These are phyloP conservation scores for Starmerella apicola DNA, from an alignment of 805 yeast genomes.

Conservation along the genomic window DNA sequence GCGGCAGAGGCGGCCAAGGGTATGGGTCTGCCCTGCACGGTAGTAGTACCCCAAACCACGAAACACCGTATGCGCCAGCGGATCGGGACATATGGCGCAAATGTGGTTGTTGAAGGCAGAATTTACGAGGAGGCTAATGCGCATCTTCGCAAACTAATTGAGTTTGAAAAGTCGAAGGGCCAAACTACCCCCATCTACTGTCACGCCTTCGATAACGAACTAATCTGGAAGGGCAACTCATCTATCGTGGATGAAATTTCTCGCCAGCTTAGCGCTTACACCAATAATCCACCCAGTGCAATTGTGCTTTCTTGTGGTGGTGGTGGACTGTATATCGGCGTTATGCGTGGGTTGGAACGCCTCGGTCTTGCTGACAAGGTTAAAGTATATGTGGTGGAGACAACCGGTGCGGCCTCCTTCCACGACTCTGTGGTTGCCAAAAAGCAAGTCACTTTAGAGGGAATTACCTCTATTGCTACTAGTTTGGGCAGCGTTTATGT, in stretches of 20 bases:
- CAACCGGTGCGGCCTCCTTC: slow-evolving; percentile 31
- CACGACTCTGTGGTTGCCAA: slow-evolving; percentile 38
- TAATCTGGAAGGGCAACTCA: slow-evolving; percentile 91
- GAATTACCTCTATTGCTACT: slow-evolving; percentile 44
- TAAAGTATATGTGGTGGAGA: slow-evolving; percentile 42
- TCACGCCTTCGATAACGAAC: slow-evolving; percentile 91
- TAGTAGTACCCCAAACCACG: slow-evolving; percentile 46
- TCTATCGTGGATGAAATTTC: slow-evolving; percentile 80
- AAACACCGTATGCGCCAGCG: slow-evolving; percentile 35
- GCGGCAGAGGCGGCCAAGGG: slow-evolving; percentile 78
- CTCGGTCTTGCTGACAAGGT: slow-evolving; percentile 25
- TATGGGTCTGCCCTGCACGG: slow-evolving; percentile 43
- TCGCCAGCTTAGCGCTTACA: slow-evolving; percentile 50
- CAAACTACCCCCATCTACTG: slow-evolving; percentile 75
- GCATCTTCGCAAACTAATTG: slow-evolving; percentile 55
- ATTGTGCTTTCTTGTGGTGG: slow-evolving; percentile 92
- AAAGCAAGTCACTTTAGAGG: slow-evolving; percentile 32
- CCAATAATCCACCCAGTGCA: slow-evolving; percentile 53
- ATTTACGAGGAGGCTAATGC: slow-evolving; percentile 67
- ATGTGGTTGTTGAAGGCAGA: slow-evolving; percentile 49
- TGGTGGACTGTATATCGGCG: slow-evolving; percentile 85
- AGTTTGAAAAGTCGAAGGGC: slow-evolving; percentile 35
- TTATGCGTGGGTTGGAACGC: slow-evolving; percentile 70
- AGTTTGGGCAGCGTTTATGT: slow-evolving; percentile 53
- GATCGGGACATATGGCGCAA: slow-evolving; percentile 38